Percentiles rank a stretch among this genome's conserved stretches.
phyloP scores from a whole-genome alignment of 1,284 basidiomycete genomes.

The Trichosporon ovoides region DNA sequence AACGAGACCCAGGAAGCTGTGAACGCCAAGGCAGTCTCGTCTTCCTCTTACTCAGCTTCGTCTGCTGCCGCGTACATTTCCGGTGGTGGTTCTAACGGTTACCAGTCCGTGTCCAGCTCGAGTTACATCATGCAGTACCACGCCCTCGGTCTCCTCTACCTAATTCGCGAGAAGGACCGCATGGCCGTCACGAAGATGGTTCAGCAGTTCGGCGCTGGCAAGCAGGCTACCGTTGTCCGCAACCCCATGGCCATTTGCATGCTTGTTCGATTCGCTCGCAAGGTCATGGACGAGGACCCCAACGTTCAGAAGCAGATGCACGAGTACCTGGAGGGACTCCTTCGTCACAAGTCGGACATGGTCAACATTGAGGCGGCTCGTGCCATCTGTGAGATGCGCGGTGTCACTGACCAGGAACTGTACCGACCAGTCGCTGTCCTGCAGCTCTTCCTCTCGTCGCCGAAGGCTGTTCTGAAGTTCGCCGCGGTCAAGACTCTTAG shows the following conservation, averaged over 20 bases:
- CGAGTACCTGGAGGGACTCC: constrained; percentile 89
- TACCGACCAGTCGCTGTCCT: constrained; percentile 84
- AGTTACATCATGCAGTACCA: constrained; percentile 97
- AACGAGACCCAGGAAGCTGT: constrained; percentile 98
- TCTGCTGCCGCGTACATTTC: constrained; percentile 57
- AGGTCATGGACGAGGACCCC: constrained; percentile 96
- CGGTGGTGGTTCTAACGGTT: constrained; percentile 49
- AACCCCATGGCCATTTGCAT: constrained; percentile 99
- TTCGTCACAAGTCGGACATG: constrained; percentile 99
- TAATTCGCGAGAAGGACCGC: constrained; percentile 93
- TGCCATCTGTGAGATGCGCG: constrained; percentile 93
- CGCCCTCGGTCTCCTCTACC: constrained; percentile 86
- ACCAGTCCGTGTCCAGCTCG: constrained; percentile 75
- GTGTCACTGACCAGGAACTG: constrained; percentile 70
- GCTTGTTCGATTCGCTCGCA: constrained; percentile 95
- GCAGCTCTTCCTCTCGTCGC: constrained; percentile 87
- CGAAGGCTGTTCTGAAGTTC: constrained; percentile 91
- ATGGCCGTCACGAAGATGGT: constrained; percentile 99
- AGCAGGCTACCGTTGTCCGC: constrained; percentile 76
- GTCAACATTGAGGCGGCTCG: constrained; percentile 98
- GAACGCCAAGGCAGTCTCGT: constrained; percentile 72
- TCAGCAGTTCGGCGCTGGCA: constrained; percentile 79
- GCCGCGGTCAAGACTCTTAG: constrained; percentile 95
- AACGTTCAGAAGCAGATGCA: constrained; percentile 90
- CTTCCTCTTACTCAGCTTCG: constrained; percentile 48